A percentile compares a stretch with the other conserved stretches of the same genome.
These are phyloP conservation scores for Camellia oleifera DNA, from an alignment of 179 eudicot species.

Conservation along the genomic window DNA sequence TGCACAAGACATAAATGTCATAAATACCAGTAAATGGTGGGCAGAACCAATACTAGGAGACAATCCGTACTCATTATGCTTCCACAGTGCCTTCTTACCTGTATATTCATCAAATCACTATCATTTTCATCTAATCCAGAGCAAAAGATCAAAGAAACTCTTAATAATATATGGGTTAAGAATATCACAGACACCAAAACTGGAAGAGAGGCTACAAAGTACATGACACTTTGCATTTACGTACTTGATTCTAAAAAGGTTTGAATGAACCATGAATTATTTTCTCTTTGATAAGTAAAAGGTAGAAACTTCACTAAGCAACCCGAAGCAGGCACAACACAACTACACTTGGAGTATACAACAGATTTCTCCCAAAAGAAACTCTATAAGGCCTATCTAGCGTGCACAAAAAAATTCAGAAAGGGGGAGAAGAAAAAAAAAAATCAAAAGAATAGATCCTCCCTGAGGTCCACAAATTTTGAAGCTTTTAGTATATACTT, in stretches of 20 bases:
- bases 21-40: constrained; percentile 70
- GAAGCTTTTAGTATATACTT: not conserved
- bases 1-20: not conserved
- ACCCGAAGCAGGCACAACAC: not conserved
- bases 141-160: not conserved
- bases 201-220: not conserved
- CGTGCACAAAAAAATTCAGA: not conserved
- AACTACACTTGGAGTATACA: not conserved
- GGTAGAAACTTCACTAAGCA: not conserved
- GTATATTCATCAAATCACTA: constrained; percentile 17
- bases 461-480: not conserved
- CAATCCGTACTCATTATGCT: constrained; percentile 78
- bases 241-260: not conserved
- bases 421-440: not conserved
- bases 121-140: not conserved
- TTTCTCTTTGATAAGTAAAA: not conserved
- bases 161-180: not conserved
- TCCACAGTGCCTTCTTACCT: constrained; percentile 83
- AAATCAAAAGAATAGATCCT: not conserved
- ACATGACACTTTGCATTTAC: not conserved
- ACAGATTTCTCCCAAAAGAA: not conserved
- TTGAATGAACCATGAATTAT: not conserved
- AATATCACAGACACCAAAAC: not conserved
- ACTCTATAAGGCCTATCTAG: not conserved
- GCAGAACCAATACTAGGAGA: constrained; percentile 78